Evolutionary conservation across 805 yeast species (phyloP).

Genomic region (Candida ipomoeae): DNA sequence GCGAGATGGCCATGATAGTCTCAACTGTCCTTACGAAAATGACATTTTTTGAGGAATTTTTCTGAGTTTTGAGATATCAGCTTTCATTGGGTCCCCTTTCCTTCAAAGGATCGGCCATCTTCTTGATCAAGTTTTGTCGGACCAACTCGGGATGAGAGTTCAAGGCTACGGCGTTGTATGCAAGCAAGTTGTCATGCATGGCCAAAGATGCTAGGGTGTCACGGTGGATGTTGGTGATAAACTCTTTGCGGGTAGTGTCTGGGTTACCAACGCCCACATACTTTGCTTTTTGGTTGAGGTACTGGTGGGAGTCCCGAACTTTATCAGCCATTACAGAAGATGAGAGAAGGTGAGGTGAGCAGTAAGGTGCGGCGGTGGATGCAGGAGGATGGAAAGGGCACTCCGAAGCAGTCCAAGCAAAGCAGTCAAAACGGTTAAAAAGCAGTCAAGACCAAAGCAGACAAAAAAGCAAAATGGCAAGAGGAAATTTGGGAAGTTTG

Average conservation of each 20-base stretch:
- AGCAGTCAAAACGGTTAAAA: no score
- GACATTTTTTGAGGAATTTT: constrained; percentile 38
- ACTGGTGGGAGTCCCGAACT: constrained; percentile 54
- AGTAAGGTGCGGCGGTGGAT: no score
- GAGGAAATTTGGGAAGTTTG: no score
- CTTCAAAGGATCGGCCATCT: constrained; percentile 27
- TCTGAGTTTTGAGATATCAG: no score
- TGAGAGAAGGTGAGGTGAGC: neutral
- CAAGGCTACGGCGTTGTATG: constrained; percentile 50
- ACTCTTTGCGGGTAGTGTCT: constrained; percentile 64
- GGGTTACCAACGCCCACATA: constrained; percentile 76
- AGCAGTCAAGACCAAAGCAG: no score
- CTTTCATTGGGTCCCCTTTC: neutral
- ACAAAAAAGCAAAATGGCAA: no score
- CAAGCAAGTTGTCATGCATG: constrained; percentile 54
- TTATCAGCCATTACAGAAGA: constrained; percentile 52
- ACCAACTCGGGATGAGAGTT: constrained; percentile 36
- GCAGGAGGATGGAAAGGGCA: no score
- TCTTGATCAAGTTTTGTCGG: constrained; percentile 31
- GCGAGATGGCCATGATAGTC: constrained; percentile 79
- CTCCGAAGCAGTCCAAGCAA: no score
- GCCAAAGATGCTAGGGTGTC: constrained; percentile 62
- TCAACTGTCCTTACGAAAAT: constrained; percentile 82
- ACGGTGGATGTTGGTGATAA: constrained; percentile 60
- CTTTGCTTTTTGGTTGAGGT: constrained; percentile 52